Evolutionary conservation across 2,329 filamentous ascomycete species (phyloP).

Genomic region (Curvularia sp.): DNA sequence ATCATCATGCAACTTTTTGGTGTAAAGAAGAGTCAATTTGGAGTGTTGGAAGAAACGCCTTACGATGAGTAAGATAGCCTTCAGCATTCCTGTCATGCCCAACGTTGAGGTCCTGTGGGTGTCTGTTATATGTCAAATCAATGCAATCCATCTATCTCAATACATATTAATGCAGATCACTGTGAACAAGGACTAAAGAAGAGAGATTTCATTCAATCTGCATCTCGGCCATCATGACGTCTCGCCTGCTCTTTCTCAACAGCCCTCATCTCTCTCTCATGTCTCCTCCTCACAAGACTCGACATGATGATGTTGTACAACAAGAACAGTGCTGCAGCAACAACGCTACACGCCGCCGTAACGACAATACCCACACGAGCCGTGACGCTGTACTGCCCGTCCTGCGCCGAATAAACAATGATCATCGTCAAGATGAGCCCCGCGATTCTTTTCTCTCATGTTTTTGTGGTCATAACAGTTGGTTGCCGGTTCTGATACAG

Average conservation of each 20-base stretch:
- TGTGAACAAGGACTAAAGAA: not conserved
- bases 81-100: not conserved
- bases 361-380: conserved; percentile 52
- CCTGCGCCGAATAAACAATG: conserved; percentile 59
- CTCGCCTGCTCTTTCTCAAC: conserved; percentile 21
- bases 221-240: conserved; percentile 7
- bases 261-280: conserved; percentile 41
- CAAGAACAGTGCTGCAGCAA: conserved; percentile 9
- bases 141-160: not conserved
- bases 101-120: not conserved
- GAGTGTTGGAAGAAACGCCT: not conserved
- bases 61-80: not conserved
- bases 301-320: conserved; percentile 51
- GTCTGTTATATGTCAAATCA: not conserved
- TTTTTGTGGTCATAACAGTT: not conserved
- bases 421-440: conserved; percentile 61
- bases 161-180: not conserved
- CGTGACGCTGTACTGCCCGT: conserved; percentile 52
- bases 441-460: conserved; percentile 32
- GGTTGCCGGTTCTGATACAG: not conserved
- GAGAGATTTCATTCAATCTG: not conserved
- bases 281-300: conserved; percentile 40
- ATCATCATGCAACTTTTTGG: not conserved
- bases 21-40: not conserved
- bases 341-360: conserved; percentile 26